These are phyloP conservation scores for Penicillium nordicum DNA, from an alignment of 2,329 filamentous ascomycete species.

Conservation along the genomic window DNA sequence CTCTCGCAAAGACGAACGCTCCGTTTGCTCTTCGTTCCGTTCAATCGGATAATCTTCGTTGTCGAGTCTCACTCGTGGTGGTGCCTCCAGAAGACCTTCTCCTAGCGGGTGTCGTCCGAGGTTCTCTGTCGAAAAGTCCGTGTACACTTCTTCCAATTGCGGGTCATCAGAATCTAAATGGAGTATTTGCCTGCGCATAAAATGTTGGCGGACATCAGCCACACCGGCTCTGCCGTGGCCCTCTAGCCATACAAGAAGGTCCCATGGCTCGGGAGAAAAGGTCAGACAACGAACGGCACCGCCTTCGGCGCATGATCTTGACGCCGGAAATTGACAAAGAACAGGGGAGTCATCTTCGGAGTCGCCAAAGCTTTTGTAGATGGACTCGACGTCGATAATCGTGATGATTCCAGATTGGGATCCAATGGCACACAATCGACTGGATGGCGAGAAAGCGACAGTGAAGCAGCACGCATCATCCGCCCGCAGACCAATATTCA, in stretches of 20 bases:
- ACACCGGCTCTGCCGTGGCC: slow-evolving; percentile 59
- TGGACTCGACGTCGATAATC: slow-evolving; percentile 41
- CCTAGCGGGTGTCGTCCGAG: slow-evolving; percentile 25
- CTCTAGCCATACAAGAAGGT: slow-evolving; percentile 91
- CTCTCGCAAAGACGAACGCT: slow-evolving; percentile 33
- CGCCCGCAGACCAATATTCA: slow-evolving; percentile 40
- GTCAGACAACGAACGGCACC: slow-evolving; percentile 88
- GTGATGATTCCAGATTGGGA: slow-evolving; percentile 49
- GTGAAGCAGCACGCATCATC: slow-evolving; percentile 48
- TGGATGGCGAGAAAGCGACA: slow-evolving; percentile 49
- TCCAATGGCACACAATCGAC: slow-evolving; percentile 49
- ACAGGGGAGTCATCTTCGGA: slow-evolving; percentile 46
- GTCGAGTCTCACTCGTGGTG: slow-evolving; percentile 25
- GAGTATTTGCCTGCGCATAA: slow-evolving; percentile 44
- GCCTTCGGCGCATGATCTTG: slow-evolving; percentile 63
- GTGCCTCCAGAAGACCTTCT: slow-evolving; percentile 23
- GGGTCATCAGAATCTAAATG: slow-evolving; percentile 36
- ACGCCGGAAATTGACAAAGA: slow-evolving; percentile 73
- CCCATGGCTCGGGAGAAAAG: slow-evolving; percentile 85
- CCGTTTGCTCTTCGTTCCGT: slow-evolving; percentile 19
- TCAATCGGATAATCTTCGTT: slow-evolving; percentile 24
- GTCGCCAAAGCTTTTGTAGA: slow-evolving; percentile 25
- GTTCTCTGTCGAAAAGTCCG: slow-evolving; percentile 29
- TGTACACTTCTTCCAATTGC: slow-evolving; percentile 32
- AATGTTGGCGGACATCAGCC: slow-evolving; percentile 47